phyloP scores from a whole-genome alignment of 1,139 yeast genomes.

The Hemisphaericaspora subhashii region DNA sequence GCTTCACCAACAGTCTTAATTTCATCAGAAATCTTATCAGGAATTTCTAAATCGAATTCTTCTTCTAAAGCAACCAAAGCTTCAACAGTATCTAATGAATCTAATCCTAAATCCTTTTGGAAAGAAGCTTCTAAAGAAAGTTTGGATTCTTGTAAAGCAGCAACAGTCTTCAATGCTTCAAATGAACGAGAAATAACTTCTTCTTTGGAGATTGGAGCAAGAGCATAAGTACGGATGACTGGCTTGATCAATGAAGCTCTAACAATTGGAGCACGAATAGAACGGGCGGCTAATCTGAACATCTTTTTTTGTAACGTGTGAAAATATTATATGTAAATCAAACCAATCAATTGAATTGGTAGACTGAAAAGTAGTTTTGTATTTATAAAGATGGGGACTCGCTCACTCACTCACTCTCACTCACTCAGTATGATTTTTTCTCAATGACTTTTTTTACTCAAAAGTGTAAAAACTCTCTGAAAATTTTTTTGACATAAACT shows the following conservation, averaged over 20 bases:
- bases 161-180: constrained; percentile 52
- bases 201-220: constrained; percentile 47
- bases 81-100: constrained; percentile 70
- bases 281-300: constrained; percentile 44
- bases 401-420: too few species aligned
- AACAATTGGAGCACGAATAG: constrained; percentile 35
- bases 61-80: constrained; percentile 72
- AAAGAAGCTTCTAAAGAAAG: constrained; percentile 48
- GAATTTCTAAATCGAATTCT: constrained; percentile 69
- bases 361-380: background rate
- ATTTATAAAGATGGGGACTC: constrained; percentile 1
- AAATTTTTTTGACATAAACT: too few species aligned
- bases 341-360: background rate
- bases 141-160: constrained; percentile 50
- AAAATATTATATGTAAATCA: background rate
- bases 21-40: constrained; percentile 68
- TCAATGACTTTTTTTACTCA: too few species aligned
- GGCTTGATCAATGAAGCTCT: constrained; percentile 34
- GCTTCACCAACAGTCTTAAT: constrained; percentile 71
- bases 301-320: constrained; percentile 16
- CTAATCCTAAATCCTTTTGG: constrained; percentile 66
- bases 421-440: too few species aligned
- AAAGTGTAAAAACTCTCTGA: too few species aligned
- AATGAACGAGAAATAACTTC: constrained; percentile 50
- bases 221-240: constrained; percentile 48